Evolutionary conservation across 139 green algal genomes (phyloP).

Genomic region (Gonium pectorale): DNA sequence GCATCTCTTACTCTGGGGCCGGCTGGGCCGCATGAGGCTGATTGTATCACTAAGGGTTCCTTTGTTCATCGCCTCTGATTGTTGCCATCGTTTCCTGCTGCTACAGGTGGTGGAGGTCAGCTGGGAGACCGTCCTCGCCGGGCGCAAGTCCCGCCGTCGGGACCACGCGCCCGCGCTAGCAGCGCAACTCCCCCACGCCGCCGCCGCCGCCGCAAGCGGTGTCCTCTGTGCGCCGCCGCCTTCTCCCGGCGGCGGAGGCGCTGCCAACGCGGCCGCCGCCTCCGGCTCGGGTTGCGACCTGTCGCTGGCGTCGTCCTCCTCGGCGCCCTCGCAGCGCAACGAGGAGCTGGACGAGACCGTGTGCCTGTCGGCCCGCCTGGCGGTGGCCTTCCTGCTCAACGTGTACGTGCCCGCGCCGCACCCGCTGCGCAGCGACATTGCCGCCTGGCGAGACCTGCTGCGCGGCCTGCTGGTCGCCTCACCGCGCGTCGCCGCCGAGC

Average conservation of each 20-base stretch:
- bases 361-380: conserved; percentile 40
- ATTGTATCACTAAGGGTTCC: too few relatives aligned
- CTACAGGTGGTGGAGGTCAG: conserved; percentile 38
- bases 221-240: too few relatives aligned
- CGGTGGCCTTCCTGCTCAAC: conserved; percentile 55
- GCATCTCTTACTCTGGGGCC: too few relatives aligned
- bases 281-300: conserved; percentile 8
- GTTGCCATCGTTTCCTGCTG: too few relatives aligned
- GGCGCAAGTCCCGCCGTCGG: conserved; percentile 44
- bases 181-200: background rate
- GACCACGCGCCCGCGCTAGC: background rate
- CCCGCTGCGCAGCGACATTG: conserved; percentile 44
- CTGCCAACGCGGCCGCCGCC: background rate
- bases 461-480: background rate
- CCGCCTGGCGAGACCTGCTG: conserved; percentile 15
- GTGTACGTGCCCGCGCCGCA: conserved; percentile 46
- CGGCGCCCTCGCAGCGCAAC: conserved; percentile 30
- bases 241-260: background rate
- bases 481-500: conserved; percentile 11
- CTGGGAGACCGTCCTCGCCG: conserved; percentile 44
- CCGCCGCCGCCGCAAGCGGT: background rate
- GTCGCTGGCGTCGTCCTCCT: background rate
- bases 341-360: conserved; percentile 48
- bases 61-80: too few relatives aligned
- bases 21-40: too few relatives aligned